Conservation (phyloP, 1,139 yeast genomes). For the Taphrina confusa region DNA sequence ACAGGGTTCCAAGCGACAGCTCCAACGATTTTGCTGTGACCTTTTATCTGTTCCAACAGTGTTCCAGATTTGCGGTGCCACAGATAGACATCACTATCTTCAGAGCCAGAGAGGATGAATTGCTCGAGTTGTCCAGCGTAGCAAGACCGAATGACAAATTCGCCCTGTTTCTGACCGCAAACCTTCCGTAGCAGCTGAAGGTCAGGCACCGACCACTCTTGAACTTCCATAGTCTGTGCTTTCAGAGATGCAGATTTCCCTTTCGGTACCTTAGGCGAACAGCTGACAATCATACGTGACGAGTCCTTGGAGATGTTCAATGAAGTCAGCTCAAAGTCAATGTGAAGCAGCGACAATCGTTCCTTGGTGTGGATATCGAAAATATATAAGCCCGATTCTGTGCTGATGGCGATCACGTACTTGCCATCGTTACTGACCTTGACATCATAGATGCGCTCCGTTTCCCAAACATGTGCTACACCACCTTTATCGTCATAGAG, state of each 20-base stretch:
- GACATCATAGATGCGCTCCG: constrained; percentile 65
- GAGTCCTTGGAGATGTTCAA: constrained; percentile 53
- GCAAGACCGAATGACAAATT: constrained; percentile 72
- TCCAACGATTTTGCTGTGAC: constrained; percentile 69
- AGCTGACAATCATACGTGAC: constrained; percentile 21
- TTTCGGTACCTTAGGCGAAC: constrained; percentile 35
- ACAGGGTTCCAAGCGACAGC: constrained; percentile 74
- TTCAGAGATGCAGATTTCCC: constrained; percentile 56
- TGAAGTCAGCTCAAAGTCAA: constrained; percentile 55
- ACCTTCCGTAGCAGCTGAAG: constrained; percentile 60
- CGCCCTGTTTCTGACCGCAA: constrained; percentile 70
- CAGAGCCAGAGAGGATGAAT: constrained; percentile 76
- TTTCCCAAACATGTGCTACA: constrained; percentile 49
- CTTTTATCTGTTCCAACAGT: constrained; percentile 61
- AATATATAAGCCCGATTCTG: constrained; percentile 57
- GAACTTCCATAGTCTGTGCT: constrained; percentile 71
- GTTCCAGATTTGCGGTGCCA: constrained; percentile 81
- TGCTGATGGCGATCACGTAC: constrained; percentile 63
- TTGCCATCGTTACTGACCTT: constrained; percentile 67
- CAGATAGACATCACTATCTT: constrained; percentile 56
- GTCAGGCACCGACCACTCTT: constrained; percentile 67
- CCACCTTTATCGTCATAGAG: constrained; percentile 58
- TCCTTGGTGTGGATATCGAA: constrained; percentile 50
- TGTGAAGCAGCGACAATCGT: constrained; percentile 46
- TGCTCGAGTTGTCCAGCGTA: constrained; percentile 73